These are phyloP conservation scores for Aphanoascus verrucosus DNA, from an alignment of 2,329 filamentous ascomycete genomes.

Conservation along the genomic window DNA sequence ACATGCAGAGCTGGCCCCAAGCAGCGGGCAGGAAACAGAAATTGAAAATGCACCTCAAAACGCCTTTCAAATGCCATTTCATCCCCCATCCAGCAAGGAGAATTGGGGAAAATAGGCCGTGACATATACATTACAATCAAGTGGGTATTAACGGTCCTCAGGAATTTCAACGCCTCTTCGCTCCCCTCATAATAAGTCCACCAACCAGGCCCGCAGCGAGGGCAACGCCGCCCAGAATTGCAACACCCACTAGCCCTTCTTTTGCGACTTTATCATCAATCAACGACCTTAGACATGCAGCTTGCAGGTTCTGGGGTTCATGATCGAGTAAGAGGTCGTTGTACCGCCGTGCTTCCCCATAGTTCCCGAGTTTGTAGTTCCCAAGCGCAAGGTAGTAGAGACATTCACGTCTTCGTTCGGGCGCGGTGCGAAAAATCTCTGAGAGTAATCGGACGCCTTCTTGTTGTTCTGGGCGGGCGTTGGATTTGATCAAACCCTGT, in stretches of 20 bases:
- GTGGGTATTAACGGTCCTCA: too few relatives aligned
- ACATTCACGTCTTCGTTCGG: slow-evolving; percentile 90
- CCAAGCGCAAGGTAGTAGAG: slow-evolving; percentile 95
- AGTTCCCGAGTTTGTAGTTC: slow-evolving; percentile 98
- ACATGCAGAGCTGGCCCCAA: too few relatives aligned
- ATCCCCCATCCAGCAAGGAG: background rate
- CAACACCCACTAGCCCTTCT: slow-evolving; percentile 87
- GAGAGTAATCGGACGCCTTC: slow-evolving; percentile 85
- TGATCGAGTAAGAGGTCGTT: slow-evolving; percentile 86
- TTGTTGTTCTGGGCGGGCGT: slow-evolving; percentile 74
- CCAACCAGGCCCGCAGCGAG: slow-evolving; percentile 93
- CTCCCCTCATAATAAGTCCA: slow-evolving; percentile 69
- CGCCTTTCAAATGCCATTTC: slow-evolving; percentile 8
- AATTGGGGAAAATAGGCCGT: background rate
- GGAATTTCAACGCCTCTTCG: slow-evolving; percentile 50
- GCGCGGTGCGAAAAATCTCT: slow-evolving; percentile 89
- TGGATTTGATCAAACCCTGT: slow-evolving; percentile 91
- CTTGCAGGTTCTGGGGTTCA: slow-evolving; percentile 85
- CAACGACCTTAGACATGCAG: slow-evolving; percentile 69
- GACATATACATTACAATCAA: background rate
- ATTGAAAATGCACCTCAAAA: slow-evolving; percentile 5
- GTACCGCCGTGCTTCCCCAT: slow-evolving; percentile 85
- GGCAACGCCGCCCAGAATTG: slow-evolving; percentile 85
- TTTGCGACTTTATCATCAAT: slow-evolving; percentile 95
- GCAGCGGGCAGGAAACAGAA: background rate